Percentiles rank a stretch among this genome's conserved stretches.
phyloP scores from a whole-genome alignment of 768 basidiomycete genomes.

The Auricularia cornea region DNA sequence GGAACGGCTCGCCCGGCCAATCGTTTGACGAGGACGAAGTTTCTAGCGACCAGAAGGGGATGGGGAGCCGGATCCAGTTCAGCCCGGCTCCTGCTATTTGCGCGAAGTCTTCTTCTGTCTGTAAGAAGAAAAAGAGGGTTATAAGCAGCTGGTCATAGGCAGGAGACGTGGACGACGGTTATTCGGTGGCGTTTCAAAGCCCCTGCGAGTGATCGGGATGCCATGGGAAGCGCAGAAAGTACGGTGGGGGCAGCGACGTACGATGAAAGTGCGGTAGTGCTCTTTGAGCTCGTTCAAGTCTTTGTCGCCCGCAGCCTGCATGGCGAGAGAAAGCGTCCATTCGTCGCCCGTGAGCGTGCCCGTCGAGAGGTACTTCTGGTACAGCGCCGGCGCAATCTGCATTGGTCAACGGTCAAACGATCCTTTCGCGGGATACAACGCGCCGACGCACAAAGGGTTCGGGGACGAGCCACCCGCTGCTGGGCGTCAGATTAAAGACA shows the following conservation, averaged over 20 bases:
- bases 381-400: constrained; percentile 60
- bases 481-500: constrained; percentile 49
- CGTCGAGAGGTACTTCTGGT: constrained; percentile 50
- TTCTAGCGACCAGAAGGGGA: constrained; percentile 83
- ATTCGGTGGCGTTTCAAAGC: not conserved
- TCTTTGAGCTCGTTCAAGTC: constrained; percentile 64
- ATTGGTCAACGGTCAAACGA: too few relatives aligned
- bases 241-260: constrained; percentile 30
- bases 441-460: constrained; percentile 59
- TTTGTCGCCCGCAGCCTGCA: constrained; percentile 62
- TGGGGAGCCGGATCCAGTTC: constrained; percentile 85
- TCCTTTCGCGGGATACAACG: too few relatives aligned
- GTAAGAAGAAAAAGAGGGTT: constrained; percentile 5
- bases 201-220: too few relatives aligned
- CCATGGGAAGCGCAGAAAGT: too few relatives aligned
- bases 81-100: constrained; percentile 89
- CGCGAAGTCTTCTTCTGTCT: constrained; percentile 95
- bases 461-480: constrained; percentile 57
- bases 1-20: constrained; percentile 60
- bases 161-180: too few relatives aligned
- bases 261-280: constrained; percentile 94
- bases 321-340: constrained; percentile 68
- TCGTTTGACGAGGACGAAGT: constrained; percentile 54
- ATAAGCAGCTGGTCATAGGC: not conserved
- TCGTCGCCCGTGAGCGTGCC: constrained; percentile 57